Evolutionary conservation across 106 monocot species (phyloP).

Genomic region (Platanthera zijinensis): DNA sequence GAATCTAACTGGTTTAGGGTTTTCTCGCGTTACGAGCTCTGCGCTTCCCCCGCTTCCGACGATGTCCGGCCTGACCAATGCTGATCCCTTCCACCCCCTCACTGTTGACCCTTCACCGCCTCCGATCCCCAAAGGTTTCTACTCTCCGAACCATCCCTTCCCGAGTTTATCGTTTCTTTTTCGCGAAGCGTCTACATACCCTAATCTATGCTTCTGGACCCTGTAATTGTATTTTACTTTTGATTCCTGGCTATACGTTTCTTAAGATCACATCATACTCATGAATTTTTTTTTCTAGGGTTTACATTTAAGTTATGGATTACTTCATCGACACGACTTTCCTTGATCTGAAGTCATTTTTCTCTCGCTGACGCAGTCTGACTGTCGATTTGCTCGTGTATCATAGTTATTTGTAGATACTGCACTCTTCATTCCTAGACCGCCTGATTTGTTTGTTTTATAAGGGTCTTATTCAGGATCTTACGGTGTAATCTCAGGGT

Average conservation of each 20-base stretch:
- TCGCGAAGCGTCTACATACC: background rate
- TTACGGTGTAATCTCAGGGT: background rate
- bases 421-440: background rate
- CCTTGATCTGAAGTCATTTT: background rate
- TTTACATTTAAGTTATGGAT: background rate
- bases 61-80: conserved; percentile 7
- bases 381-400: background rate
- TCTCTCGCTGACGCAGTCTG: background rate
- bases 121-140: conserved; percentile 9
- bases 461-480: background rate
- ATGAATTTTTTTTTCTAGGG: background rate
- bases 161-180: background rate
- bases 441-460: background rate
- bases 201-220: background rate
- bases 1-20: conserved; percentile 9
- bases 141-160: no score
- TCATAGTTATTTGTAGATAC: background rate
- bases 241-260: background rate
- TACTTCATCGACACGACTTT: background rate
- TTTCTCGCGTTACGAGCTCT: conserved; percentile 4
- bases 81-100: conserved; percentile 2
- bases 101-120: conserved; percentile 1
- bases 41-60: background rate
- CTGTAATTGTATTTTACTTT: background rate
- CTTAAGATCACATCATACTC: background rate